These are phyloP conservation scores for Brassica nigra DNA, from an alignment of 345 rosid species.

Conservation along the genomic window DNA sequence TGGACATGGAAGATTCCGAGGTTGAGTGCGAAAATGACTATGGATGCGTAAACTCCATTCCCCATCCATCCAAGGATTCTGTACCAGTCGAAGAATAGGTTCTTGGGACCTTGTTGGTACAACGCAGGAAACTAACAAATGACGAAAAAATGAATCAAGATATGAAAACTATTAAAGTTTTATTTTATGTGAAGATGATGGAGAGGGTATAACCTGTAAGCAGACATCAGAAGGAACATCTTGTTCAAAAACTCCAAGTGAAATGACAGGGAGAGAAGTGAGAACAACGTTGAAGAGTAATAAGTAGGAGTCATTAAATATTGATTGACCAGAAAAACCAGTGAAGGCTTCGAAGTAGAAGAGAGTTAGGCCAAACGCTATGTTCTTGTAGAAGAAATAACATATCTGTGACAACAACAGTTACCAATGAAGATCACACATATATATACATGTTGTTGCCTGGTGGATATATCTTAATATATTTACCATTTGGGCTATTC, in stretches of 20 bases:
- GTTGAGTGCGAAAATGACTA: conserved; percentile 54
- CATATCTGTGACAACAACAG: conserved; percentile 50
- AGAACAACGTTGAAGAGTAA: conserved; percentile 63
- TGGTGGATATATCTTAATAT: background rate
- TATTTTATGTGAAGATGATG: background rate
- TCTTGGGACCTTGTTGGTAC: conserved; percentile 73
- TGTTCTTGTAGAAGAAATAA: conserved; percentile 78
- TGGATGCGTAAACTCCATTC: conserved; percentile 60
- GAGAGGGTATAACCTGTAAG: conserved; percentile 58
- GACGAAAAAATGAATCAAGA: background rate
- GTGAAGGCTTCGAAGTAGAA: conserved; percentile 73
- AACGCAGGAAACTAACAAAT: conserved; percentile 67
- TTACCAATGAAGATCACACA: conserved; percentile 23
- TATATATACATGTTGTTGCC: background rate
- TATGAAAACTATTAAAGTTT: background rate
- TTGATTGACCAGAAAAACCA: conserved; percentile 60
- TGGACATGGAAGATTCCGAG: conserved; percentile 43
- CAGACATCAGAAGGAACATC: conserved; percentile 77
- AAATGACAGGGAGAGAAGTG: conserved; percentile 78
- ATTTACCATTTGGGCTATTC: conserved; percentile 80
- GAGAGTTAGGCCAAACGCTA: conserved; percentile 72
- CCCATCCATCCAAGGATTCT: conserved; percentile 69
- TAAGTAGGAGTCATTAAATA: conserved; percentile 75
- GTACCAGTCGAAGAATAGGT: conserved; percentile 63
- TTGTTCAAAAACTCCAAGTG: conserved; percentile 74